phyloP scores from a whole-genome alignment of 2,329 filamentous ascomycete species.

The Tolypocladium cylindrosporum region DNA sequence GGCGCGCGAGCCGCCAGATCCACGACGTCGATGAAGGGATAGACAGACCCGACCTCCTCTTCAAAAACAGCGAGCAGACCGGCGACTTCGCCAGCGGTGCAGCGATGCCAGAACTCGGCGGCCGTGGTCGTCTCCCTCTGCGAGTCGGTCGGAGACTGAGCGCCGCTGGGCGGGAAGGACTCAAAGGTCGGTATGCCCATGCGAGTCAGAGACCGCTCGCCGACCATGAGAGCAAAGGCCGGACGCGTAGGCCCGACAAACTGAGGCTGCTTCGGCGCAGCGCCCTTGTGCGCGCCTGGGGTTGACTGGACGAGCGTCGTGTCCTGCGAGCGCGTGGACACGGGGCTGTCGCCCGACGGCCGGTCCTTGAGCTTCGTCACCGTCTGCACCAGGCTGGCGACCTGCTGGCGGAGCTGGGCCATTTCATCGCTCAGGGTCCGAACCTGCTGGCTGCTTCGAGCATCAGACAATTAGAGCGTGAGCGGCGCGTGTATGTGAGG shows the following conservation, averaged over 20 bases:
- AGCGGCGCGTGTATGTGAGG: not conserved
- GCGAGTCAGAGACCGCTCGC: slow-evolving; percentile 21
- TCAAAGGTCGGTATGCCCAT: slow-evolving; percentile 23
- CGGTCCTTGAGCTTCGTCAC: slow-evolving; percentile 17
- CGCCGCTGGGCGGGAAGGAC: slow-evolving; percentile 12
- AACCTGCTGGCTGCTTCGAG: slow-evolving; percentile 3
- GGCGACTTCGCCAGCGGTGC: slow-evolving; percentile 14
- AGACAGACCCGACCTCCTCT: slow-evolving; percentile 28
- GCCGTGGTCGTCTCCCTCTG: slow-evolving; percentile 4
- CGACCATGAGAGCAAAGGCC: slow-evolving; percentile 23
- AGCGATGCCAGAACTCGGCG: slow-evolving; percentile 12
- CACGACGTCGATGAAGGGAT: slow-evolving; percentile 21
- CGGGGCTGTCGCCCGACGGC: slow-evolving; percentile 3
- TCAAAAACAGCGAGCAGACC: slow-evolving; percentile 24
- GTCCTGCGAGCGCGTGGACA: slow-evolving; percentile 6
- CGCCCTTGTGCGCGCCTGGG: slow-evolving; percentile 7
- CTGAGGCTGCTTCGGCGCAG: slow-evolving; percentile 19
- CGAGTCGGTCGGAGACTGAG: slow-evolving; percentile 10
- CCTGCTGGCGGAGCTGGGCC: slow-evolving; percentile 17
- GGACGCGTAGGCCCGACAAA: slow-evolving; percentile 26
- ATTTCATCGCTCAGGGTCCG: slow-evolving; percentile 17
- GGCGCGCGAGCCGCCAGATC: slow-evolving; percentile 14
- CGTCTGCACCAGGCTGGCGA: slow-evolving; percentile 15
- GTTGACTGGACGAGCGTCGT: slow-evolving; percentile 8
- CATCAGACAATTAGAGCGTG: not conserved